Evolutionary conservation across 805 yeast genomes (phyloP).

Genomic region (Zygosaccharomyces lentus): DNA sequence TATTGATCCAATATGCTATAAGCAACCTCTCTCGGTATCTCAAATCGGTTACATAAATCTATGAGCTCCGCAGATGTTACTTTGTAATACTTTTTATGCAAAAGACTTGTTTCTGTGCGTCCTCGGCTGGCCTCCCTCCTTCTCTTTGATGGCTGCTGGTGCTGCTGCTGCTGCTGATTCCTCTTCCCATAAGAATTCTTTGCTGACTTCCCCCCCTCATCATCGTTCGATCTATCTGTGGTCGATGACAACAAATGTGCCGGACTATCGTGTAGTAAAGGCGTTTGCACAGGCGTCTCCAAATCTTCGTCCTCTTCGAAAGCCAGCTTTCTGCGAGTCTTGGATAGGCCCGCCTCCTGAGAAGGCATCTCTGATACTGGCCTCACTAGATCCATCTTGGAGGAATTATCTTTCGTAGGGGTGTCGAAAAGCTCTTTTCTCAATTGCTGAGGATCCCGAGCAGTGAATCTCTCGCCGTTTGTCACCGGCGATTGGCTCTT

Average conservation of each 20-base stretch:
- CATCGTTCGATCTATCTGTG: constrained; percentile 5
- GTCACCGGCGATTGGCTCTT: constrained; percentile 20
- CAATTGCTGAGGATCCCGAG: constrained; percentile 29
- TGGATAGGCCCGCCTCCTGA: constrained; percentile 6
- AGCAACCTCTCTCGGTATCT: constrained; percentile 53
- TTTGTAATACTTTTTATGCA: constrained; percentile 31
- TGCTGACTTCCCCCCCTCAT: neutral
- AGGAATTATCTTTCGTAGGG: constrained; percentile 18
- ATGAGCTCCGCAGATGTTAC: constrained; percentile 43
- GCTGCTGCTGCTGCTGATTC: constrained; percentile 4
- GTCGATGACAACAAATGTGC: neutral
- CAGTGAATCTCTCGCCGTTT: constrained; percentile 24
- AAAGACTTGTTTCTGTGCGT: constrained; percentile 10
- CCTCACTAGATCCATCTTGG: constrained; percentile 4
- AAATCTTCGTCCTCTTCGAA: constrained; percentile 30
- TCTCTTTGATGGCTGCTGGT: constrained; percentile 5
- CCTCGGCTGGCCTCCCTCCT: constrained; percentile 1
- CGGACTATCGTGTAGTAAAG: neutral
- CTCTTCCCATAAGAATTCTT: neutral
- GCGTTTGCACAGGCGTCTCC: constrained; percentile 6
- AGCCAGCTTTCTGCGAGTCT: constrained; percentile 31
- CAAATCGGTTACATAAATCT: constrained; percentile 57
- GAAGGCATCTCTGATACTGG: constrained; percentile 3
- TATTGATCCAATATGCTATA: constrained; percentile 48
- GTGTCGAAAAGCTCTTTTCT: constrained; percentile 29